phyloP scores from a whole-genome alignment of 2,329 filamentous ascomycete genomes.

The Verruconis gallopava region DNA sequence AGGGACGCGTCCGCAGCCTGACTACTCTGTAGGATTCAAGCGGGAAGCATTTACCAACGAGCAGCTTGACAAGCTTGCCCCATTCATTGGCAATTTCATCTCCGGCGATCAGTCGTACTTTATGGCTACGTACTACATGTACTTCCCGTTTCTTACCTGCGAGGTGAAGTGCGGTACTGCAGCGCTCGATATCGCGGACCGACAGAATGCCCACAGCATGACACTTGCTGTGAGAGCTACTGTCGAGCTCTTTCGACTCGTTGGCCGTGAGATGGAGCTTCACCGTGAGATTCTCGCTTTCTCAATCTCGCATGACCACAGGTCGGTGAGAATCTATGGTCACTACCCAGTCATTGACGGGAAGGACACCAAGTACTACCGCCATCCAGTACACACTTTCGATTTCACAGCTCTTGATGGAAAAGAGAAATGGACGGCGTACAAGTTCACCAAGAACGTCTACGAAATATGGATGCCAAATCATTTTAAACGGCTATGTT shows the following conservation, averaged over 20 bases:
- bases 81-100: not conserved
- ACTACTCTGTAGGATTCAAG: constrained; percentile 32
- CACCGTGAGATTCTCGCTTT: constrained; percentile 4
- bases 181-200: constrained; percentile 15
- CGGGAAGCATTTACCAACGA: constrained; percentile 27
- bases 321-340: constrained; percentile 7
- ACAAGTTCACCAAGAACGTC: constrained; percentile 11
- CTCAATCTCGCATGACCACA: constrained; percentile 8
- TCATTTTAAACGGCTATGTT: not conserved
- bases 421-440: constrained; percentile 12
- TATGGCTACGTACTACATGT: constrained; percentile 14
- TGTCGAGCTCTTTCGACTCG: constrained; percentile 6
- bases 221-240: constrained; percentile 8
- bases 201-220: constrained; percentile 14
- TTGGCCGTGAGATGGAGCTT: constrained; percentile 2
- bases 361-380: constrained; percentile 10
- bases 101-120: constrained; percentile 11
- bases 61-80: constrained; percentile 1
- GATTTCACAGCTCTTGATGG: constrained; percentile 9
- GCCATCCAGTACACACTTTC: not conserved
- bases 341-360: constrained; percentile 9
- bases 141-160: constrained; percentile 15
- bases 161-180: constrained; percentile 14
- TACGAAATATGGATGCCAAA: constrained; percentile 1
- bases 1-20: constrained; percentile 28